phyloP scores from a whole-genome alignment of 805 yeast species.

The Metschnikowia similis region DNA sequence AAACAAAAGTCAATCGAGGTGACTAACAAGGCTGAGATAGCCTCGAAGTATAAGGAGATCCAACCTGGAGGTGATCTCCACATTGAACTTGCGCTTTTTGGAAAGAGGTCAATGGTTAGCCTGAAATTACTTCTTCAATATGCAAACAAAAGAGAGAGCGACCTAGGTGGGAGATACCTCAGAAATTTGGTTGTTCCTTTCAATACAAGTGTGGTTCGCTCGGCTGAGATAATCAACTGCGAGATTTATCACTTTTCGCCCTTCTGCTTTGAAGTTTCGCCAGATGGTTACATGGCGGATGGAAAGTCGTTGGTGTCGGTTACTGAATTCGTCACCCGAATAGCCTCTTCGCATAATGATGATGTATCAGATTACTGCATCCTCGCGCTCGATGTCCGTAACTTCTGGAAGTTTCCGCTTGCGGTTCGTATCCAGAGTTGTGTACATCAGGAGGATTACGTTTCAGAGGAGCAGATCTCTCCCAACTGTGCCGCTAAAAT shows the following conservation, averaged over 20 bases:
- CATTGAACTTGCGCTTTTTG: slow-evolving; percentile 56
- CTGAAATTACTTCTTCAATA: slow-evolving; percentile 66
- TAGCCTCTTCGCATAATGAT: slow-evolving; percentile 18
- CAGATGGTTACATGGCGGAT: background rate
- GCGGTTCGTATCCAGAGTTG: slow-evolving; percentile 27
- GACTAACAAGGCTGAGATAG: slow-evolving; percentile 41
- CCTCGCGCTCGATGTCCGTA: slow-evolving; percentile 70
- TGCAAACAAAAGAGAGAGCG: slow-evolving; percentile 30
- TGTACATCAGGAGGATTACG: slow-evolving; percentile 16
- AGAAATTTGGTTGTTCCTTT: slow-evolving; percentile 66
- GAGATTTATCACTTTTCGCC: slow-evolving; percentile 60
- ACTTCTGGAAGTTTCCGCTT: slow-evolving; percentile 66
- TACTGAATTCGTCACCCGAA: slow-evolving; percentile 23
- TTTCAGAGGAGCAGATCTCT: slow-evolving; percentile 21
- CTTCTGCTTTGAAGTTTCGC: slow-evolving; percentile 21
- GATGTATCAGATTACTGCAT: slow-evolving; percentile 53
- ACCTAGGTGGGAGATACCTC: slow-evolving; percentile 26
- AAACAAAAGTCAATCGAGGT: slow-evolving; percentile 56
- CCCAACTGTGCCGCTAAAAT: slow-evolving; percentile 45
- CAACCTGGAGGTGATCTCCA: slow-evolving; percentile 37
- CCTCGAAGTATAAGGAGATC: slow-evolving; percentile 35
- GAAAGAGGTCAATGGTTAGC: slow-evolving; percentile 68
- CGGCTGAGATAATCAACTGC: slow-evolving; percentile 70
- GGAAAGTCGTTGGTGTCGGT: slow-evolving; percentile 24
- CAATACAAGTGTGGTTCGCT: slow-evolving; percentile 63